Base-by-base conservation (phyloP, 1,139 yeast species). In the Yamadazyma aaseri region DNA sequence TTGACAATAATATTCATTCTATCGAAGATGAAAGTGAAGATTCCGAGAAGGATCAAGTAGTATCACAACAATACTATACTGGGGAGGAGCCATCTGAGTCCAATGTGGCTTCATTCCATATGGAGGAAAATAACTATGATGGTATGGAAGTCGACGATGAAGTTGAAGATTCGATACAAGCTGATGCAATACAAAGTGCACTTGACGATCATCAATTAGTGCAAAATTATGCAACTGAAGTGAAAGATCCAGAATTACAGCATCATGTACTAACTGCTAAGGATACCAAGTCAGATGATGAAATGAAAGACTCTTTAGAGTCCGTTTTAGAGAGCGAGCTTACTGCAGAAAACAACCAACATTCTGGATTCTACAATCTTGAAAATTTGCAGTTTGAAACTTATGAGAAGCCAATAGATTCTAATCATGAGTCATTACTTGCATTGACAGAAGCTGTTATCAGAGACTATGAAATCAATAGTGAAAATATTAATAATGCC, bases 371-470 rank as follows among this genome's bases (percentile, higher is more conserved):
- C 12, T 36, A 36, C 13, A 28, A 24, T 15, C 24, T 30, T 10
- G 26, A 33, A 25, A 33, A 36, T 26, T 15, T 32, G 9, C 32
- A 33, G 11, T 30, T 36, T 26, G 26, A 26, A 5, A 23, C 28
- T 6, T 31, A 29, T 16, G 32, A 22, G 12, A n/a, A 17, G 11
- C n/a, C 9, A 12, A 36, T 27, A 12, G 39, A 36, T 28, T 30
- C 24, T 6, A 22, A 20, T 4, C 33, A 33, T 12, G 32, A 31
- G 9, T 33, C 32, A n/a, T 36, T 34, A 10, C n/a, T 31, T 6
- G 32, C 31, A 7, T 20, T 32, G 6, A 28, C 28, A 35, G 33
- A 34, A 37, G 30, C 31, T 40, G 35, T 21, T 17, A 35, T 33
- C 11, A 41, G 38, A 18, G 36, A 25, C 5, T 43, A 37, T 17